These are phyloP conservation scores for Boletus reticuloceps DNA, from an alignment of 768 basidiomycete genomes.

Conservation along the genomic window DNA sequence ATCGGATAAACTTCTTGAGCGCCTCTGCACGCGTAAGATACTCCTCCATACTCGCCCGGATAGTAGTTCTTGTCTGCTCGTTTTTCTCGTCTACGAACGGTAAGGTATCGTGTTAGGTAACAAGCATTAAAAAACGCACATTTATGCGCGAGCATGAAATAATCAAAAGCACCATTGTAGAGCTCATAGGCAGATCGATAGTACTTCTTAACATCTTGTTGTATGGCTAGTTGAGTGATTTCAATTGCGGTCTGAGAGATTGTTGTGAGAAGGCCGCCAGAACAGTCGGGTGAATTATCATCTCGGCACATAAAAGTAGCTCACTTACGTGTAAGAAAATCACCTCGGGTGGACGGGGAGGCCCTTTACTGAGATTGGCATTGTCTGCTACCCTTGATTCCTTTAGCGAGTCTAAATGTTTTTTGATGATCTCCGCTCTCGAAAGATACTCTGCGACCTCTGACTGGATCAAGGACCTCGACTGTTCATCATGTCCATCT, in stretches of 20 bases:
- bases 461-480: constrained; percentile 74
- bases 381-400: not conserved
- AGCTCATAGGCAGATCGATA: constrained; percentile 89
- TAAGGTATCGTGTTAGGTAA: not conserved
- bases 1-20: constrained; percentile 63
- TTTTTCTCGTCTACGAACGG: constrained; percentile 68
- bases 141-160: constrained; percentile 94
- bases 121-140: constrained; percentile 41
- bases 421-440: constrained; percentile 87
- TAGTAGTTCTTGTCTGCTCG: constrained; percentile 79
- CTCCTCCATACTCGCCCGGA: constrained; percentile 81
- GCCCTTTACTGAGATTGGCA: not conserved
- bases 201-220: constrained; percentile 85
- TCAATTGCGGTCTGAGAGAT: constrained; percentile 67
- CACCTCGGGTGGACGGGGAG: constrained; percentile 15
- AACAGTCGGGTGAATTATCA: not conserved
- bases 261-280: not conserved
- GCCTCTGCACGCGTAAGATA: constrained; percentile 89
- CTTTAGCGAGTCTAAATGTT: constrained; percentile 48
- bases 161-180: constrained; percentile 91
- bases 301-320: too few relatives aligned
- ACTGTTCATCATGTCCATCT: constrained; percentile 87
- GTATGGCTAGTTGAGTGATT: constrained; percentile 84
- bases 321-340: constrained; percentile 16
- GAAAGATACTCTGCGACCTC: constrained; percentile 89